Conservation (phyloP, 768 basidiomycete species). For the Calvatia gigantea region DNA sequence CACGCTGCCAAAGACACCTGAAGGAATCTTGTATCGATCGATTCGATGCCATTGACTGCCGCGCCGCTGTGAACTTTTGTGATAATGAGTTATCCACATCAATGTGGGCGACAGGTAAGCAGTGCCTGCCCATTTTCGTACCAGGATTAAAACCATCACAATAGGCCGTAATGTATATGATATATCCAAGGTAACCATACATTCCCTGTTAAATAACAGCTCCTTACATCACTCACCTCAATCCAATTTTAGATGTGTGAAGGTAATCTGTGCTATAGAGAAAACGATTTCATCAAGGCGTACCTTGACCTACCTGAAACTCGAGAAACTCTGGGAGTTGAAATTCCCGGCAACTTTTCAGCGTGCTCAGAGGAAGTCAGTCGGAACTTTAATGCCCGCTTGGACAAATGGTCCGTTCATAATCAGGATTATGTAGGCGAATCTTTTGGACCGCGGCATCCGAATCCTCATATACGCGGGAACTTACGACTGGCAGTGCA, state of each 20-base stretch:
- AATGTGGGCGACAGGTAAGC: constrained; percentile 42
- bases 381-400: constrained; percentile 45
- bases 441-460: constrained; percentile 73
- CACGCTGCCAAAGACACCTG: constrained; percentile 61
- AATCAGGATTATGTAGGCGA: constrained; percentile 64
- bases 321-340: constrained; percentile 53
- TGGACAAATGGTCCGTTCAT: constrained; percentile 58
- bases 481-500: constrained; percentile 78
- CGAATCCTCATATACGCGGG: constrained; percentile 73
- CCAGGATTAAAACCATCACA: neutral
- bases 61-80: constrained; percentile 68
- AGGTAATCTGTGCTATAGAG: constrained; percentile 33
- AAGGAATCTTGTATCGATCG: constrained; percentile 57
- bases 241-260: constrained; percentile 31
- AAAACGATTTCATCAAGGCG: constrained; percentile 35
- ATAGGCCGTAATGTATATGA: constrained; percentile 51
- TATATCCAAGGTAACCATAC: constrained; percentile 42
- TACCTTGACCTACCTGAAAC: constrained; percentile 58
- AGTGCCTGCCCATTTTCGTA: neutral
- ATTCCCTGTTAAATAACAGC: too few relatives aligned
- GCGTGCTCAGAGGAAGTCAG: constrained; percentile 53
- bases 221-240: neutral
- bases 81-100: constrained; percentile 44
- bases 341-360: constrained; percentile 49
- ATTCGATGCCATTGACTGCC: constrained; percentile 65